phyloP scores from a whole-genome alignment of 2,329 filamentous ascomycete species.

The Ceratocystis ficicola region DNA sequence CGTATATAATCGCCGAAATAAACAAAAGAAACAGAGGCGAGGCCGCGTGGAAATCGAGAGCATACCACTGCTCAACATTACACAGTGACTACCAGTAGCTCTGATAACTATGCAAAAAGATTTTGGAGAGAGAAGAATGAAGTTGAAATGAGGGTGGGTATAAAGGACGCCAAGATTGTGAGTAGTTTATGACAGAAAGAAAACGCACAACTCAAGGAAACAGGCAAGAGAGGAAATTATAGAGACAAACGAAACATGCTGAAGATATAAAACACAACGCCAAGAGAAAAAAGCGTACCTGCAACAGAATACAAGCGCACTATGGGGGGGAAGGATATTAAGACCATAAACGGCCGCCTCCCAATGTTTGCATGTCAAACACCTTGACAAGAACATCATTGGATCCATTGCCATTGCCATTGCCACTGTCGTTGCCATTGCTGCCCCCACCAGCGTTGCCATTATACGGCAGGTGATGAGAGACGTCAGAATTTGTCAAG shows the following conservation, averaged over 20 bases:
- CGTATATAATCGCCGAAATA: neutral
- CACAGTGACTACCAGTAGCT: neutral
- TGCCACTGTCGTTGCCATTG: neutral
- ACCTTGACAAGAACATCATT: constrained; percentile 1
- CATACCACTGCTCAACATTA: no score
- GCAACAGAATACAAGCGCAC: neutral
- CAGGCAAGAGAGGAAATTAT: neutral
- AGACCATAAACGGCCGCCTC: constrained; percentile 2
- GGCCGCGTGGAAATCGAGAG: neutral
- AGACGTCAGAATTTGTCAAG: constrained; percentile 14
- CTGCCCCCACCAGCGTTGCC: neutral
- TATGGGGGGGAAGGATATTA: neutral
- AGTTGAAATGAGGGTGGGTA: neutral
- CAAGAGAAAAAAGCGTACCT: no score
- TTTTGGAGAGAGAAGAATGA: neutral
- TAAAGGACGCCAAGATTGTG: neutral
- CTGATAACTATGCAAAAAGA: neutral
- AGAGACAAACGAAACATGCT: neutral
- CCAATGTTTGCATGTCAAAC: constrained; percentile 13
- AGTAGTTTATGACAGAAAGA: neutral
- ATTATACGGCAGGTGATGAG: constrained; percentile 4
- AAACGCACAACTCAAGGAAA: constrained; percentile 8
- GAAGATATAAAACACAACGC: neutral
- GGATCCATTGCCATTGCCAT: neutral
- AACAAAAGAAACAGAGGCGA: neutral